Percentiles rank a stretch among this genome's conserved stretches.
Conservation (phyloP, 106 monocot species). For the Iris macrosiphon region DNA sequence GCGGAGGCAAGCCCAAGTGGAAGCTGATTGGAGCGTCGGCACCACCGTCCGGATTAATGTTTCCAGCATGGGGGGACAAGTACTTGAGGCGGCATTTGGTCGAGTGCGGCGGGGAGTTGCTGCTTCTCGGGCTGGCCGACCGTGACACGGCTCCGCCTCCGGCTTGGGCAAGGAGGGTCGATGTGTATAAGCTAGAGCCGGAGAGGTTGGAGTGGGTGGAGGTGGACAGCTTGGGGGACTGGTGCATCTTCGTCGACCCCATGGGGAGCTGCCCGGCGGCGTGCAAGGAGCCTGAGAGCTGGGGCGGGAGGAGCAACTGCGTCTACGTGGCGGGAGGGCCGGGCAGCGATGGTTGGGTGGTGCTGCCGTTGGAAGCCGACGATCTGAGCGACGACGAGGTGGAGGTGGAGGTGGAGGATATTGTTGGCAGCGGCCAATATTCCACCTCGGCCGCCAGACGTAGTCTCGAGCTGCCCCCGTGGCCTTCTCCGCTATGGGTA, state of each 20-base stretch:
- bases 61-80: no score
- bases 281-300: background rate
- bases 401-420: no score
- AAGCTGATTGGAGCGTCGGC: no score
- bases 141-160: no score
- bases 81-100: no score
- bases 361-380: background rate
- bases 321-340: background rate
- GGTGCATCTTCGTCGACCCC: background rate
- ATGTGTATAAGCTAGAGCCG: background rate
- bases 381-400: no score
- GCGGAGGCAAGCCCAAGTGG: no score
- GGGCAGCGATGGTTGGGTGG: background rate
- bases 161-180: background rate
- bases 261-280: background rate
- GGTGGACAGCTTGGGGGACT: background rate
- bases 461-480: background rate
- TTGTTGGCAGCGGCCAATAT: no score
- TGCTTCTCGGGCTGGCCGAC: no score
- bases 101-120: no score
- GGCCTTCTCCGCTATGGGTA: background rate
- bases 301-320: background rate
- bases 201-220: background rate
- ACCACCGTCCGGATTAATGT: no score
- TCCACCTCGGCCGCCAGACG: no score